Percentiles rank a stretch among this genome's conserved stretches.
phyloP scores from a whole-genome alignment of 768 basidiomycete species.

The Russula earlei region DNA sequence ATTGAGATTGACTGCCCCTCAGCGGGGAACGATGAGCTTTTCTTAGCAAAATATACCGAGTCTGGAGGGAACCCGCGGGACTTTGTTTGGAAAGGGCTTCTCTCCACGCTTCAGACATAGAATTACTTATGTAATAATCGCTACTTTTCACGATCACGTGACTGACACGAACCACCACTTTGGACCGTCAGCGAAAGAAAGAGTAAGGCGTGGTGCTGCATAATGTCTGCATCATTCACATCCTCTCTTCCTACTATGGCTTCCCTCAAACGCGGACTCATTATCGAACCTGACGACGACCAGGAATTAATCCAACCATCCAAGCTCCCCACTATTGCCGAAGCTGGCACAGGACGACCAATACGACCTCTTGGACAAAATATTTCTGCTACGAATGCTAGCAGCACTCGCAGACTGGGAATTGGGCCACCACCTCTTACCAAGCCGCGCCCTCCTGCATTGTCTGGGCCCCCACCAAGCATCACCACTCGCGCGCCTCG shows the following conservation, averaged over 20 bases:
- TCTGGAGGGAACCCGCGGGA: slow-evolving; percentile 70
- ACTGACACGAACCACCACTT: slow-evolving; percentile 2
- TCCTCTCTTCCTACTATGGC: slow-evolving; percentile 15
- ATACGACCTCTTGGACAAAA: slow-evolving; percentile 39
- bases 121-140: background rate
- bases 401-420: slow-evolving; percentile 18
- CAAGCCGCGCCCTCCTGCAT: slow-evolving; percentile 39
- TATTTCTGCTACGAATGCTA: slow-evolving; percentile 34
- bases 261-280: slow-evolving; percentile 15
- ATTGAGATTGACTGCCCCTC: background rate
- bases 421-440: slow-evolving; percentile 40
- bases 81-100: slow-evolving; percentile 43
- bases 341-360: slow-evolving; percentile 14
- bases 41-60: slow-evolving; percentile 71
- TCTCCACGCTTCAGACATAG: slow-evolving; percentile 22
- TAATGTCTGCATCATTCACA: slow-evolving; percentile 20
- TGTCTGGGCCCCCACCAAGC: slow-evolving; percentile 27
- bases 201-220: background rate
- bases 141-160: background rate
- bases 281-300: slow-evolving; percentile 9
- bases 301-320: slow-evolving; percentile 1
- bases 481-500: slow-evolving; percentile 35
- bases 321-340: slow-evolving; percentile 19
- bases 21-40: slow-evolving; percentile 55
- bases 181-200: no score